Evolutionary conservation across 2,329 filamentous ascomycete species (phyloP).

Genomic region (Fusarium sp.): DNA sequence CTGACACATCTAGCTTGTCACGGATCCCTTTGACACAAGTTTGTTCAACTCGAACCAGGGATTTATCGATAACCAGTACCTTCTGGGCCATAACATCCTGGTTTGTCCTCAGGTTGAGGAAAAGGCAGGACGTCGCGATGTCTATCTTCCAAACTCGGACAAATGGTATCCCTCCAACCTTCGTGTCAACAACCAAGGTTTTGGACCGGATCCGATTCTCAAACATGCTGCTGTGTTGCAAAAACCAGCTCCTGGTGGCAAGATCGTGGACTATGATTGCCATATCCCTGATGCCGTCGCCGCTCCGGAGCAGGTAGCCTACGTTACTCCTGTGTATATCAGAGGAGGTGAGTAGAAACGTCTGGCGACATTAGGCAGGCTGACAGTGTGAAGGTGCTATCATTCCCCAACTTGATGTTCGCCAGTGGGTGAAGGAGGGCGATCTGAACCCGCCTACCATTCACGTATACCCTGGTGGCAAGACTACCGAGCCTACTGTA

Average conservation of each 20-base stretch:
- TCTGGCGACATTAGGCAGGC: accelerated
- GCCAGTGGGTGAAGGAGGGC: neutral
- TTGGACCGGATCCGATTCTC: neutral
- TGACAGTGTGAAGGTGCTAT: neutral
- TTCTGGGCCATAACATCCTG: neutral
- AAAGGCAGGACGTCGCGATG: neutral
- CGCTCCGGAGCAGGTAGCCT: neutral
- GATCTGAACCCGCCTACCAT: neutral
- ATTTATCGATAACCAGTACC: neutral
- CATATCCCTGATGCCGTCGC: neutral
- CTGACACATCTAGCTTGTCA: neutral
- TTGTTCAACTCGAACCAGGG: neutral
- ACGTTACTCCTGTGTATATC: neutral
- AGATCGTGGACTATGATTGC: neutral
- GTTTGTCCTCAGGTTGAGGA: neutral
- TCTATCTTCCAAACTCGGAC: neutral
- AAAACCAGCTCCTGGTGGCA: neutral
- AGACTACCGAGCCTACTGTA: neutral
- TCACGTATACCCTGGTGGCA: neutral
- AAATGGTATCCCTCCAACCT: neutral
- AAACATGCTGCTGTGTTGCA: neutral
- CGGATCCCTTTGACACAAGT: neutral
- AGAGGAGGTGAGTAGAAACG: neutral
- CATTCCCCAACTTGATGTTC: neutral
- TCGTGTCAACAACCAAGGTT: neutral